Evolutionary conservation across 805 yeast genomes (phyloP).

Genomic region (Ogataea kodamae): DNA sequence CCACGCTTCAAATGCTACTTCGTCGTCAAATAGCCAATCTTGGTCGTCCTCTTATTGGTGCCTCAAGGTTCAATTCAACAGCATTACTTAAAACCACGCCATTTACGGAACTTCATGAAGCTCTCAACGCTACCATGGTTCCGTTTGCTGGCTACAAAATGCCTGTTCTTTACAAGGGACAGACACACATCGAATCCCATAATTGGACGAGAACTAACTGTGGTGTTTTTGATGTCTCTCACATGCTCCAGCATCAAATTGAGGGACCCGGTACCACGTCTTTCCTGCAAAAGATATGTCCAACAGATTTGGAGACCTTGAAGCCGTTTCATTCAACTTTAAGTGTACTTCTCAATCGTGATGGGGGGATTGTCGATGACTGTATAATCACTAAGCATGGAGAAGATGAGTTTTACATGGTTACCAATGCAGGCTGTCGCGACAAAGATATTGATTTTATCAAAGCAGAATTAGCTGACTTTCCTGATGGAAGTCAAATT

Average conservation of each 20-base stretch:
- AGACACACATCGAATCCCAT: constrained; percentile 88
- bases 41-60: background rate
- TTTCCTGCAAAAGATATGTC: constrained; percentile 80
- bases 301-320: constrained; percentile 69
- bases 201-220: constrained; percentile 86
- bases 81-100: constrained; percentile 59
- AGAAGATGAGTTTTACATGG: constrained; percentile 70
- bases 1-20: too few species aligned
- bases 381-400: constrained; percentile 88
- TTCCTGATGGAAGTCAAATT: constrained; percentile 27
- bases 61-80: constrained; percentile 15
- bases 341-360: constrained; percentile 66
- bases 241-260: constrained; percentile 89
- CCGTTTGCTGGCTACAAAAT: constrained; percentile 95
- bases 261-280: constrained; percentile 63
- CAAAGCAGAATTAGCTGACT: constrained; percentile 43
- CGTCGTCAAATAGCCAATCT: background rate
- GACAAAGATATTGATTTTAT: constrained; percentile 73
- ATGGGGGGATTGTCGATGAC: constrained; percentile 87
- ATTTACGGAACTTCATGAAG: constrained; percentile 72
- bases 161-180: constrained; percentile 89
- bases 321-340: constrained; percentile 62
- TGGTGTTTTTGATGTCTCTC: constrained; percentile 94
- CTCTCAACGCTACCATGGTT: constrained; percentile 84
- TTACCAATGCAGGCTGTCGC: constrained; percentile 94